phyloP scores from a whole-genome alignment of 177 flowering plant species.

The Telopea speciosissima region DNA sequence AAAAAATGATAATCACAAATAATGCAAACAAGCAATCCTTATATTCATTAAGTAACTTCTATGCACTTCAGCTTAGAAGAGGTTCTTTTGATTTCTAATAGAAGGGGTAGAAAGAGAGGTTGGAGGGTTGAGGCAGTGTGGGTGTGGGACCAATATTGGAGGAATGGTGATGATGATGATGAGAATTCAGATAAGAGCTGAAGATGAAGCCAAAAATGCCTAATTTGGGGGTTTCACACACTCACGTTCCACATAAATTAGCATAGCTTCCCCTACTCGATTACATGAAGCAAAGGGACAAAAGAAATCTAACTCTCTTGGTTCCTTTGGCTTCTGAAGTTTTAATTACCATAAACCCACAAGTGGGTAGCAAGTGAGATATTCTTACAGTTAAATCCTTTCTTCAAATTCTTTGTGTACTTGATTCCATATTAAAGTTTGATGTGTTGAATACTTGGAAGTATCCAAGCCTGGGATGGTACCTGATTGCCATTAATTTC shows the following conservation, averaged over 20 bases:
- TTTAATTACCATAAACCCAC: too few species aligned
- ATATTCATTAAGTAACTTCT: too few species aligned
- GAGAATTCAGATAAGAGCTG: not conserved
- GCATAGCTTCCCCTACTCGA: constrained; percentile 33
- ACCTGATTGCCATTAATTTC: too few species aligned
- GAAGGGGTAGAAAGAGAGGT: constrained; percentile 2
- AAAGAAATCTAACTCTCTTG: constrained; percentile 34
- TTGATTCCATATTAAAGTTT: not conserved
- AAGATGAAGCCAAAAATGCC: constrained; percentile 30
- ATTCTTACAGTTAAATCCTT: not conserved
- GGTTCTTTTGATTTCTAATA: too few species aligned
- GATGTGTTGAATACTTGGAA: too few species aligned
- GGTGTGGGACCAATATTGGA: not conserved
- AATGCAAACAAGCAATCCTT: too few species aligned
- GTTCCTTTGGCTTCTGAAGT: too few species aligned
- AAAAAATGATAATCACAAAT: too few species aligned
- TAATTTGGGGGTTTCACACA: constrained; percentile 9
- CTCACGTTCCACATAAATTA: constrained; percentile 40
- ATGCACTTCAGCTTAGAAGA: too few species aligned
- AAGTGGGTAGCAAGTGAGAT: not conserved
- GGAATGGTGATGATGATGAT: not conserved
- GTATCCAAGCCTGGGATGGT: too few species aligned
- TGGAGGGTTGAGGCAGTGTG: not conserved
- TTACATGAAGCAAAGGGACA: constrained; percentile 34
- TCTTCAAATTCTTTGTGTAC: not conserved